Percentiles rank a stretch among this genome's conserved stretches.
These are phyloP conservation scores for Fragaria ananassa DNA, from an alignment of 306 rosid genomes.

Conservation along the genomic window DNA sequence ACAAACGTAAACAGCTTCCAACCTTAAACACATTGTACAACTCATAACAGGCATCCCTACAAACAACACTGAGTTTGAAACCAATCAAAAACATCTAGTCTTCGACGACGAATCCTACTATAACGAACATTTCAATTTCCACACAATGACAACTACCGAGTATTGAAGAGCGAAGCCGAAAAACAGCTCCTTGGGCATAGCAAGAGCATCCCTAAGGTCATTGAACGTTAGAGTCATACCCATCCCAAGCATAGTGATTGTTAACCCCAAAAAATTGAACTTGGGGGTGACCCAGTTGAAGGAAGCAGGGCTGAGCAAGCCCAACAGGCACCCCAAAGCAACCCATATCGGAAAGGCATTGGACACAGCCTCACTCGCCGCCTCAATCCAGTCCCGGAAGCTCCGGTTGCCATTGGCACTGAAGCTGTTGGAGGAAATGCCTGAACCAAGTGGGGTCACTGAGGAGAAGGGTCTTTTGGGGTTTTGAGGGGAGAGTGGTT, in stretches of 20 bases:
- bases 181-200: constrained; percentile 71
- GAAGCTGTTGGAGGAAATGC: constrained; percentile 50
- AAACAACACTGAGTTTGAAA: neutral
- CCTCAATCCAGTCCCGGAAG: constrained; percentile 55
- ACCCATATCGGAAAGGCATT: constrained; percentile 86
- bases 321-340: constrained; percentile 62
- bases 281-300: constrained; percentile 73
- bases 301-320: constrained; percentile 48
- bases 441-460: constrained; percentile 41
- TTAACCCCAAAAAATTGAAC: constrained; percentile 52
- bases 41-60: neutral
- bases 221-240: constrained; percentile 90
- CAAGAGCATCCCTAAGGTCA: constrained; percentile 70
- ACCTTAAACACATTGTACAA: neutral
- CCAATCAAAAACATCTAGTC: neutral
- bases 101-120: neutral
- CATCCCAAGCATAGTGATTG: constrained; percentile 78
- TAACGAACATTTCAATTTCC: neutral
- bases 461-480: neutral
- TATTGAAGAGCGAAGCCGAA: constrained; percentile 79
- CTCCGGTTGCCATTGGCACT: constrained; percentile 28
- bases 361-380: constrained; percentile 47
- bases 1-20: neutral
- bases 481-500: neutral
- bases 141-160: constrained; percentile 21